Base-by-base conservation (phyloP, 2,329 filamentous ascomycete species). In the Aspergillus neoniger region DNA sequence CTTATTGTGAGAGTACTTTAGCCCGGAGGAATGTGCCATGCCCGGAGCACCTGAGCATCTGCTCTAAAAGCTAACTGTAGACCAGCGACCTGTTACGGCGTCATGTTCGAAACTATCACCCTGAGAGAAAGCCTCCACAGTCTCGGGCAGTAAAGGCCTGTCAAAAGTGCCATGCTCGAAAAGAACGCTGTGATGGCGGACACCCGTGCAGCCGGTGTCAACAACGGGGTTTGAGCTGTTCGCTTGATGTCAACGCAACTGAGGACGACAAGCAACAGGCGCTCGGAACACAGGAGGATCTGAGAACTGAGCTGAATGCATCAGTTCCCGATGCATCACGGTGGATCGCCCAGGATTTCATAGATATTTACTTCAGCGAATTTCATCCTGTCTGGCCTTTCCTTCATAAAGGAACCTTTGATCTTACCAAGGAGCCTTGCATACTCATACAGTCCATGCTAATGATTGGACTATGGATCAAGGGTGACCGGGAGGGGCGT, bases 311-410 rank as follows among this genome's bases (percentile, higher is more conserved):
- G 47, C 14, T 49, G 1, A 30, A 30, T 30, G 21, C 21, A 28
- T 12, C 32, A 23, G 39, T 9, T 39, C 41, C 60, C 36, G 50
- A 44, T 15, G 19, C 53, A 47, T 41, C 64, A 30, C 57, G 49
- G 38, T 65, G 58, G 59, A 48, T 59, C 39, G 57, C 52, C 28
- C 58, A 66, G 17, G 62, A 68, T 28, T 70, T 65, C 55, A 50
- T 72, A 14, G 60, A 65, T 52, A 63, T 68, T 17, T 72, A 71
- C 51, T 70, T 72, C 58, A 8, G 57, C 25, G 21, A 59, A 19
- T 72, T 72, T 44, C 70, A 72, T 55, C 66, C 66, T 1, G 50
- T 23, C 8, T 73, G 70, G 70, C 70, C 70, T 1, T 70, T 73
- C 43, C 47, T 73, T 4, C 63, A 70, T 57, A 62, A 57, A 55